These are phyloP conservation scores for Chaetomium sp. DNA, from an alignment of 2,329 filamentous ascomycete species.

Conservation along the genomic window DNA sequence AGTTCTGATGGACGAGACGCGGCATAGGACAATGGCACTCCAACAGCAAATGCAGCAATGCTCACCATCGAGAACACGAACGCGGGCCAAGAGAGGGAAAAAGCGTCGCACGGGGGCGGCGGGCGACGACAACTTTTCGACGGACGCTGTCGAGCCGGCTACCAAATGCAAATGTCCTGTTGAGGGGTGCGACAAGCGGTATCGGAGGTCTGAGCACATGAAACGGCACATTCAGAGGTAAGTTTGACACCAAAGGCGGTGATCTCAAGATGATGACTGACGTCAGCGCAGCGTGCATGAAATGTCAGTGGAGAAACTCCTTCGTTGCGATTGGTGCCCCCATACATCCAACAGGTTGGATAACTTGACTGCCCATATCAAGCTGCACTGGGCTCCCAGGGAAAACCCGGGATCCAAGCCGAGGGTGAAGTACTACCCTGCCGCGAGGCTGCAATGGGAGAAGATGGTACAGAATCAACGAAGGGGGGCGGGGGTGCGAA, in stretches of 20 bases:
- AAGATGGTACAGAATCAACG: slow-evolving; percentile 16
- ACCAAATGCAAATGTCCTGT: slow-evolving; percentile 45
- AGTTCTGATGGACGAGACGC: slow-evolving; percentile 47
- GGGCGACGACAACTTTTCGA: slow-evolving; percentile 29
- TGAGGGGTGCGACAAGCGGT: slow-evolving; percentile 44
- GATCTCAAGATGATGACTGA: background rate
- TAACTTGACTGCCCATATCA: slow-evolving; percentile 45
- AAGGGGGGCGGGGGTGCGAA: background rate
- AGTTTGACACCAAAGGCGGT: slow-evolving; percentile 35
- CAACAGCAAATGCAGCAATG: slow-evolving; percentile 45
- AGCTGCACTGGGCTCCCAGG: slow-evolving; percentile 40
- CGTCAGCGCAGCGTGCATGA: background rate
- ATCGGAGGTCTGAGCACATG: slow-evolving; percentile 56
- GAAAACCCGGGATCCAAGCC: slow-evolving; percentile 35
- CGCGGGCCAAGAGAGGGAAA: slow-evolving; percentile 4
- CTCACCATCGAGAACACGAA: background rate
- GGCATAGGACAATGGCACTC: slow-evolving; percentile 49
- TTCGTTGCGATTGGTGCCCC: slow-evolving; percentile 47
- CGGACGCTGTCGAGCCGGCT: slow-evolving; percentile 28
- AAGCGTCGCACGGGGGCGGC: background rate
- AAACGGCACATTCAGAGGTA: slow-evolving; percentile 58
- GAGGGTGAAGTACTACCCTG: slow-evolving; percentile 39
- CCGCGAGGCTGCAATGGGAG: slow-evolving; percentile 35
- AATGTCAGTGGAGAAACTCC: background rate
- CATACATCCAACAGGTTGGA: slow-evolving; percentile 44